phyloP scores from a whole-genome alignment of 1,139 yeast species.

The Lodderomyces metapsilosis region DNA sequence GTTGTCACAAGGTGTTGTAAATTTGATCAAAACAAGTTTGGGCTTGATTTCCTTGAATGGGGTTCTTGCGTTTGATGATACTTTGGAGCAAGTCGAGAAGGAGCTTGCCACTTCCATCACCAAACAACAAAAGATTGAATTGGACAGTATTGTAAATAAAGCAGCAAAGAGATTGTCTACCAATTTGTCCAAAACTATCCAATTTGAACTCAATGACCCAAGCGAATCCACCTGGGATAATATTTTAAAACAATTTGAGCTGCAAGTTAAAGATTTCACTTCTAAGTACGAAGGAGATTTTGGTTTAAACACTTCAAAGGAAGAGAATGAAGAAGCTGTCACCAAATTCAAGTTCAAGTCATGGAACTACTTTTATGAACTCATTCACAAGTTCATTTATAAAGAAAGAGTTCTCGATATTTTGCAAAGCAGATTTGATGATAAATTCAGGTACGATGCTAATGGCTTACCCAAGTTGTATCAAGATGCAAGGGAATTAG shows the following conservation, averaged over 20 bases:
- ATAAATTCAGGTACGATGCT: constrained; percentile 76
- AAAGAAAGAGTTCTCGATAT: constrained; percentile 58
- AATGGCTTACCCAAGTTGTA: constrained; percentile 82
- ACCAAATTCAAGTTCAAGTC: constrained; percentile 49
- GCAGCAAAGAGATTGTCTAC: constrained; percentile 38
- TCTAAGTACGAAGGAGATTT: constrained; percentile 42
- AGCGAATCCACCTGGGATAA: constrained; percentile 60
- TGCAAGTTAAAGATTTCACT: constrained; percentile 27
- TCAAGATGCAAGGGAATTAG: constrained; percentile 73
- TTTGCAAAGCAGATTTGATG: constrained; percentile 74
- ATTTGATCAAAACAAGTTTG: constrained; percentile 15
- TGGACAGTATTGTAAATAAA: constrained; percentile 35
- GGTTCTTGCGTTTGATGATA: constrained; percentile 17
- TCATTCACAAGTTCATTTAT: constrained; percentile 57
- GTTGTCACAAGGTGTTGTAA: constrained; percentile 17
- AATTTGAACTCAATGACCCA: constrained; percentile 42
- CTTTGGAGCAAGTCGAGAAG: constrained; percentile 18
- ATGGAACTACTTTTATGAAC: constrained; percentile 64
- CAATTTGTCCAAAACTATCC: constrained; percentile 39
- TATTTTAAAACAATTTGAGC: constrained; percentile 48
- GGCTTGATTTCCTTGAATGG: constrained; percentile 25
- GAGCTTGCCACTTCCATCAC: constrained; percentile 26
- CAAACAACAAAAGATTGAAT: constrained; percentile 47
- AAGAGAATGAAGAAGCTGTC: constrained; percentile 40
- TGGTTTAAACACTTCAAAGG: constrained; percentile 54